Evolutionary conservation across 1,284 basidiomycete species (phyloP).

Genomic region (Sporisorium exsertum): DNA sequence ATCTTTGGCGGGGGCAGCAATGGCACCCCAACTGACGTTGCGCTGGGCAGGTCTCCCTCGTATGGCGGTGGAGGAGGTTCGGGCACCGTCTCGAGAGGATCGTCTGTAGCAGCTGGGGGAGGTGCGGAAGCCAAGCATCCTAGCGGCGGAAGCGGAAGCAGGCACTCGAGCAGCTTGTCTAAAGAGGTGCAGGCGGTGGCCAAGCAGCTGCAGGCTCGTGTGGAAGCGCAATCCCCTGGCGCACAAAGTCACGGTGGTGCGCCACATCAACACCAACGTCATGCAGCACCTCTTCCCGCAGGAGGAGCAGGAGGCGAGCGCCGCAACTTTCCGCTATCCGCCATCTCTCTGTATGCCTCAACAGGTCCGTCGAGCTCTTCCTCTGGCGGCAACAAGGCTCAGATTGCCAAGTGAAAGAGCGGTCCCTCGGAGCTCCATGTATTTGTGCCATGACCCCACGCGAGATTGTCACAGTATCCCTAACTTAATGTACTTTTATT

Average conservation of each 20-base stretch:
- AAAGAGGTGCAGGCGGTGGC: slow-evolving; percentile 47
- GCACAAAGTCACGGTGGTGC: slow-evolving; percentile 5
- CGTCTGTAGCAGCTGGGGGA: slow-evolving; percentile 9
- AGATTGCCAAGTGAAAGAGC: slow-evolving; percentile 23
- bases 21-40: slow-evolving; percentile 5
- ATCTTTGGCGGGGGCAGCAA: slow-evolving; percentile 2
- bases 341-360: slow-evolving; percentile 47
- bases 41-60: slow-evolving; percentile 2
- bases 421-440: neutral
- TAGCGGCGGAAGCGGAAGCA: slow-evolving; percentile 1
- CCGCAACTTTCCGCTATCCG: slow-evolving; percentile 37
- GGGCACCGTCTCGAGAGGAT: slow-evolving; percentile 13
- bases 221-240: slow-evolving; percentile 41
- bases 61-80: neutral
- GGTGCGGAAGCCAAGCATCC: neutral
- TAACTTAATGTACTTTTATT: slow-evolving; percentile 4
- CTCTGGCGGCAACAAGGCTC: slow-evolving; percentile 12
- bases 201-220: slow-evolving; percentile 45
- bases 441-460: slow-evolving; percentile 11
- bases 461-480: neutral
- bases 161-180: slow-evolving; percentile 28
- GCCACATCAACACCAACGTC: slow-evolving; percentile 14
- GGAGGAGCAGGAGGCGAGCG: slow-evolving; percentile 36
- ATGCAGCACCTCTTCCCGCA: slow-evolving; percentile 10
- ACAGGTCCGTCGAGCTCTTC: slow-evolving; percentile 25